Base-by-base conservation (phyloP, 306 rosid species). In the Trifolium subterraneum region DNA sequence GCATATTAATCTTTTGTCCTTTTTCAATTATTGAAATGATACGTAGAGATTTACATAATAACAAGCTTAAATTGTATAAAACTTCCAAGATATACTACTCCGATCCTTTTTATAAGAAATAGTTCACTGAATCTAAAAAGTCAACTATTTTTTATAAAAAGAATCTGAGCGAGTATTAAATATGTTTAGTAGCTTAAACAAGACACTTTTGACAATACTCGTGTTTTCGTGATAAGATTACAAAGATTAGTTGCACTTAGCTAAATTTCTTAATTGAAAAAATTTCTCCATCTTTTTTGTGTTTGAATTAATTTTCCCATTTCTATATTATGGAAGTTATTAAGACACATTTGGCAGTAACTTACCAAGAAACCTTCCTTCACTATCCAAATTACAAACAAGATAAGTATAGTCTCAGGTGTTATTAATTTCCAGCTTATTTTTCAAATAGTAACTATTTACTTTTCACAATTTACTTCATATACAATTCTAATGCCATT, bases 341-440 rank as follows among this genome's bases (percentile, higher is more conserved):
- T 4, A 27, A 27, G 31, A 27, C 31, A 27, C 31, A 27, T 27
- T 27, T 27, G 31, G 0, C 31, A 3, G 31, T 27, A 27, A 27
- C 31, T 27, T 4, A 27, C 5, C 54, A 47, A 47, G 59, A 51
- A 56, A 41, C 41, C 25, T 76, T 67, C n/a, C 60, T 54, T 67
- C 16, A 50, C 52, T 22, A 25, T 54, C 14, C 23, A 68, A 51
- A 29, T 48, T 33, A 9, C 20, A 62, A 45, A 73, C 22, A 39
- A 44, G 15, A 54, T 10, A 41, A 42, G 14, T 7, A 52, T n/a
- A 42, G 25, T 44, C n/a, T 76, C 48, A 44, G 9, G 14, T 13
- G 64, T 68, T 69, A 69, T 13, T 11, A 42, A 1, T 36, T 56
- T 61, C 56, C 33, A 44, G 70, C 54, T 25, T 22, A 5, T 69